Base-by-base conservation (phyloP, 2,329 filamentous ascomycete species). In the Cordyceps pruinosa region DNA sequence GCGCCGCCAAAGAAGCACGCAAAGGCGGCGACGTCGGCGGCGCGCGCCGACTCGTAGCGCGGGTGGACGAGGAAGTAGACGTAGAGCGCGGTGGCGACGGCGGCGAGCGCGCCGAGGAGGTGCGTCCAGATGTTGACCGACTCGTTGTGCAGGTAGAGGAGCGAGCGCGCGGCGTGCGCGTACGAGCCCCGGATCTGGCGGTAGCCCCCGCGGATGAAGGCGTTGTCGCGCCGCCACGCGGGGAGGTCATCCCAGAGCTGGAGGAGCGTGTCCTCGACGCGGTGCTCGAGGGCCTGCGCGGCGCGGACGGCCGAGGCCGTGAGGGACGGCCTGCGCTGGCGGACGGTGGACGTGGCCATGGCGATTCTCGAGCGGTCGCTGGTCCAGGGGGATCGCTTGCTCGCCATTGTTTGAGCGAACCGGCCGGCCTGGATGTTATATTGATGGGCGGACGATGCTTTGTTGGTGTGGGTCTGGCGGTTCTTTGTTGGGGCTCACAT, bases 1-100 rank as follows among this genome's bases (percentile, higher is more conserved):
- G 87, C 88, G 45, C 90, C 90, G 25, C 76, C 75, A 65, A 96
- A 91, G 77, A 94, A 96, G 72, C 86, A 91, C 1, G 76, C 74
- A 68, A 96, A 90, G 30, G 84, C 89, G 35, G 84, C 61, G n/a
- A 89, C 76, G 68, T 96, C 90, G 3, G 79, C 73, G 9, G 66
- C 59, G 9, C 76, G 77, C 7, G 88, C 87, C 3, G 78, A 75
- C 9, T 76, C 77, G 66, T 92, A 93, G 9, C 89, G 82, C 37
- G 87, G 82, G 13, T 76, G 75, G 37, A 92, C 72, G 49, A 78
- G 71, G 25, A 69, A 67, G 69, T 86, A 83, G 13, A 91, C 71
- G 50, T 80, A 74, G 13, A 74, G 61, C 1, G 76, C 81, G 1
- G 75, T 72, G 7, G 76, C 66, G 3, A 82, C 66, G 57, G 88